These are phyloP conservation scores for Hypoxylon lenormandii DNA, from an alignment of 495 filamentous ascomycete species.

Conservation along the genomic window DNA sequence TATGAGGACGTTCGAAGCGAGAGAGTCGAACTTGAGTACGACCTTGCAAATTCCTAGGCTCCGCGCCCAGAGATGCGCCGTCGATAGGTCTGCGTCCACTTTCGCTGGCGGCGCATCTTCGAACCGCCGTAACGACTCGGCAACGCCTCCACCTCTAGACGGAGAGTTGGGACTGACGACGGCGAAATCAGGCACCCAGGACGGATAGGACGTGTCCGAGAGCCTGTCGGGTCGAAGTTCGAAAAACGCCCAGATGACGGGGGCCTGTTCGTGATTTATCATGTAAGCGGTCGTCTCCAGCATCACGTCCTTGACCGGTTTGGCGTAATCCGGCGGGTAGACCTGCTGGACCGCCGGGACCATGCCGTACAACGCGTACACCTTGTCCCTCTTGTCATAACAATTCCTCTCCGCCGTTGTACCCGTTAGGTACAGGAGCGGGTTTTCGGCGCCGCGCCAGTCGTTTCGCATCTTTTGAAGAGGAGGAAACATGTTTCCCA, in stretches of 20 bases:
- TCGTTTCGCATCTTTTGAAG: slow-evolving; percentile 3
- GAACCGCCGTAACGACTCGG: not conserved
- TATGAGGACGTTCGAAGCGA: not conserved
- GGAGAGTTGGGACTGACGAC: not conserved
- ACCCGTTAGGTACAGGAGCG: slow-evolving; percentile 4
- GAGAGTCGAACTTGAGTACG: not conserved
- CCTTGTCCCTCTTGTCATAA: slow-evolving; percentile 14
- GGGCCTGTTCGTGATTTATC: slow-evolving; percentile 11
- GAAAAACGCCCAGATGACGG: slow-evolving; percentile 11
- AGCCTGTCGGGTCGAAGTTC: slow-evolving; percentile 11
- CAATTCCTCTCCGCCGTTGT: slow-evolving; percentile 12
- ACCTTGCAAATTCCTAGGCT: slow-evolving; percentile 2
- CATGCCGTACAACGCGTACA: slow-evolving; percentile 13
- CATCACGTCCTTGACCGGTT: slow-evolving; percentile 11
- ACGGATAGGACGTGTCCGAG: slow-evolving; percentile 7
- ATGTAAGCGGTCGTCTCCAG: slow-evolving; percentile 10
- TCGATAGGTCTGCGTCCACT: slow-evolving; percentile 7
- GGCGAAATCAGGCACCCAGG: slow-evolving; percentile 18
- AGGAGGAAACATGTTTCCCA: slow-evolving; percentile 11
- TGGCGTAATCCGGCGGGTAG: slow-evolving; percentile 9
- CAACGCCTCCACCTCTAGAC: not conserved
- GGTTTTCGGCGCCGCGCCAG: slow-evolving; percentile 6
- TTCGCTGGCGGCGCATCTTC: slow-evolving; percentile 8
- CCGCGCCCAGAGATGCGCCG: slow-evolving; percentile 10
- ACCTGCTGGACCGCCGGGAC: not conserved